These are phyloP conservation scores for Pilasporangium apinafurcum DNA, from an alignment of 352 stramenopile genomes.

Conservation along the genomic window DNA sequence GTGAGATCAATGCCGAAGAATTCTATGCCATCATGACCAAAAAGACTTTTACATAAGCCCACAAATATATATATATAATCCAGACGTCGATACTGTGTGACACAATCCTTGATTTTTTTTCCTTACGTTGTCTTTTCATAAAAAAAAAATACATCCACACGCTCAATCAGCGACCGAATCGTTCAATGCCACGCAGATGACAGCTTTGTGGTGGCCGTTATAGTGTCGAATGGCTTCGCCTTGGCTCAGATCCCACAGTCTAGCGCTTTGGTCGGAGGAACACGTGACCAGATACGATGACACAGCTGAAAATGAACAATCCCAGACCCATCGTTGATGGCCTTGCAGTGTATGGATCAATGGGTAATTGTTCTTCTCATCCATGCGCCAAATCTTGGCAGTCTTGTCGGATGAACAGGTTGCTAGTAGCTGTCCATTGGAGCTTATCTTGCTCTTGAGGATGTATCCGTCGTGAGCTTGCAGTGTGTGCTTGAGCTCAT, in stretches of 20 bases:
- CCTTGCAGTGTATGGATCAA: conserved; percentile 78
- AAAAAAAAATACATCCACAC: background rate
- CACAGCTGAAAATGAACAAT: conserved; percentile 97
- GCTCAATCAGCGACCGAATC: conserved; percentile 62
- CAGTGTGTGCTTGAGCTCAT: conserved; percentile 59
- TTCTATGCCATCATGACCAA: conserved; percentile 99
- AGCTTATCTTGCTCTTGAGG: conserved; percentile 87
- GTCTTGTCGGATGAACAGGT: conserved; percentile 92
- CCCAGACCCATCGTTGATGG: conserved; percentile 97
- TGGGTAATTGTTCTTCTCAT: conserved; percentile 25
- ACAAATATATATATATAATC: conserved; percentile 9
- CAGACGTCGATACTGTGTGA: too few species aligned
- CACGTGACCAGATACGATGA: conserved; percentile 96
- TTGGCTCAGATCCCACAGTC: conserved; percentile 95
- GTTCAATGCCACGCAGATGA: conserved; percentile 86
- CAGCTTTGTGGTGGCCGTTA: conserved; percentile 87
- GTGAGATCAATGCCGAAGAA: conserved; percentile 96
- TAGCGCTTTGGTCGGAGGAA: conserved; percentile 93
- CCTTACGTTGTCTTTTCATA: too few species aligned
- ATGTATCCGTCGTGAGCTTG: conserved; percentile 90
- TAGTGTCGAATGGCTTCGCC: conserved; percentile 87
- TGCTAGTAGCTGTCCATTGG: conserved; percentile 84
- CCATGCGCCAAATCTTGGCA: conserved; percentile 86
- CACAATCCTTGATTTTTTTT: too few species aligned
- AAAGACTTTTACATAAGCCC: conserved; percentile 77